Evolutionary conservation across 225 moss, liverwort and hornwort species (phyloP).

Genomic region (Takakia lepidozioides): DNA sequence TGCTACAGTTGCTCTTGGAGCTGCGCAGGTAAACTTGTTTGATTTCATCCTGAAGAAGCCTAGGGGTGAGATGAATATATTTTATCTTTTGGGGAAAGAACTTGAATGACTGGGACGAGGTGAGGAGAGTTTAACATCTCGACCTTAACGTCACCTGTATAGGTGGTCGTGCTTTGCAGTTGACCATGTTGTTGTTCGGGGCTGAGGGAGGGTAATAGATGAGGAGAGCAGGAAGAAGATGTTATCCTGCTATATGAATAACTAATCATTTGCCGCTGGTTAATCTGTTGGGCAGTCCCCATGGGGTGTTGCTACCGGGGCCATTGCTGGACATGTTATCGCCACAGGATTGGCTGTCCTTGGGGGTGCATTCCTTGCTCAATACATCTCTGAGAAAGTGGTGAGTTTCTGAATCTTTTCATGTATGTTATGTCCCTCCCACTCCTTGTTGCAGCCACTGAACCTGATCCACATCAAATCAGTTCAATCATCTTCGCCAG

Average conservation of each 20-base stretch:
- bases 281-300: slow-evolving; percentile 45
- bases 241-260: too few species aligned
- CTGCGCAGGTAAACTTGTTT: slow-evolving; percentile 49
- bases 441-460: background rate
- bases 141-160: too few species aligned
- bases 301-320: slow-evolving; percentile 90
- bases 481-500: background rate
- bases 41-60: too few species aligned
- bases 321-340: slow-evolving; percentile 82
- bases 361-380: slow-evolving; percentile 86
- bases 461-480: background rate
- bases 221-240: too few species aligned
- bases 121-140: too few species aligned
- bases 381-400: slow-evolving; percentile 91
- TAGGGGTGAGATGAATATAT: too few species aligned
- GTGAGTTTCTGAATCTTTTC: slow-evolving; percentile 17
- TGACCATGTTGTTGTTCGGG: too few species aligned
- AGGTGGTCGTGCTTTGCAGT: too few species aligned
- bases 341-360: slow-evolving; percentile 87
- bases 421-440: background rate
- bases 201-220: too few species aligned
- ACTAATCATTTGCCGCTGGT: too few species aligned
- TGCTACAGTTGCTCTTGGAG: slow-evolving; percentile 92
- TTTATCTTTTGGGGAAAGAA: too few species aligned
- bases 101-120: too few species aligned